phyloP scores from a whole-genome alignment of 2,329 filamentous ascomycete genomes.

The Macrophomina phaseolina region DNA sequence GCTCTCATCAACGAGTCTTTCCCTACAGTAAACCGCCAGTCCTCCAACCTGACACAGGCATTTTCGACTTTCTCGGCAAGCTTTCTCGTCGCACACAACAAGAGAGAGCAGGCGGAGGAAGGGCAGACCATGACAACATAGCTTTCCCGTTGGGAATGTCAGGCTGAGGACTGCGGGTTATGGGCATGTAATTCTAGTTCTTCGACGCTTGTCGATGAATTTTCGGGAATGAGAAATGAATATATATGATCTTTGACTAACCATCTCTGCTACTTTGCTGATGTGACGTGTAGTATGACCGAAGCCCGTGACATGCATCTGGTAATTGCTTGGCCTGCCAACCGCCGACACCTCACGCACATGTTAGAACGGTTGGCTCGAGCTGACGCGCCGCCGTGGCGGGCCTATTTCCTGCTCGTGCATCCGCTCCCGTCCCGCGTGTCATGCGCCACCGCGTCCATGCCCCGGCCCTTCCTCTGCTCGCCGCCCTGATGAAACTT shows the following conservation, averaged over 20 bases:
- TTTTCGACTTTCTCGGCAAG: constrained; percentile 3
- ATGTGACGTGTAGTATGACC: neutral
- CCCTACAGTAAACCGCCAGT: neutral
- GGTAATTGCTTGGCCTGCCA: neutral
- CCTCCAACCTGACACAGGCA: neutral
- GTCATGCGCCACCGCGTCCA: neutral
- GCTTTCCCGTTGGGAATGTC: neutral
- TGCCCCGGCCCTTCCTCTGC: too few relatives aligned
- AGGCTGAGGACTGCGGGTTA: neutral
- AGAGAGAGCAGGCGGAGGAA: neutral
- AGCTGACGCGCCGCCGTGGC: neutral
- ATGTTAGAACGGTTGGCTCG: neutral
- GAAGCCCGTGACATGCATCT: neutral
- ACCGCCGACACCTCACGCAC: neutral
- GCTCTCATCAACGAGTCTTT: constrained; percentile 15
- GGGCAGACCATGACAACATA: neutral
- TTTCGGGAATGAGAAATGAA: constrained; percentile 3
- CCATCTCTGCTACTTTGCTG: neutral
- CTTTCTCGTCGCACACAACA: neutral
- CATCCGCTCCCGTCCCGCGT: constrained; percentile 3
- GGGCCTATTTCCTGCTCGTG: constrained; percentile 1
- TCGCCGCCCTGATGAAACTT: too few relatives aligned
- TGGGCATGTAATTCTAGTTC: constrained; percentile 3
- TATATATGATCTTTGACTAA: neutral
- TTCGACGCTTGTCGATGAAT: neutral